These are phyloP conservation scores for Leishmania guyanensis DNA, from an alignment of 208 protist species.

Conservation along the genomic window DNA sequence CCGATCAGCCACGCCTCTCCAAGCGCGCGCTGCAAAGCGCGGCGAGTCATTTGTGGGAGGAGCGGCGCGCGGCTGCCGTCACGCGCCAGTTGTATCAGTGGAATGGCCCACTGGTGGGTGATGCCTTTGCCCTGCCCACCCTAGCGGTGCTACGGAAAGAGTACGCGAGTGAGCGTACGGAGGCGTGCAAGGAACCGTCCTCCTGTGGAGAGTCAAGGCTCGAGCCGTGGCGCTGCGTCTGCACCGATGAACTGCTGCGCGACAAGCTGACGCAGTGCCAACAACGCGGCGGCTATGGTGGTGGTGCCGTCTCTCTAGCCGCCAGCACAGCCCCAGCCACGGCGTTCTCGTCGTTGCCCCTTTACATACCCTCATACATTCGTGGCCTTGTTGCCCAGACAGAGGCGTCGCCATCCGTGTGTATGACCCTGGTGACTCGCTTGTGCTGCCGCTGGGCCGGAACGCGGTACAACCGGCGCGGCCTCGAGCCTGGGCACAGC, in stretches of 20 bases:
- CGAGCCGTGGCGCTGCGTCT: slow-evolving; percentile 24
- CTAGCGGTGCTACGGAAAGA: slow-evolving; percentile 11
- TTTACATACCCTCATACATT: slow-evolving; percentile 67
- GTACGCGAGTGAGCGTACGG: neutral
- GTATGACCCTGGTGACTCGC: slow-evolving; percentile 58
- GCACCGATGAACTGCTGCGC: slow-evolving; percentile 27
- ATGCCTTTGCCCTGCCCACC: slow-evolving; percentile 24
- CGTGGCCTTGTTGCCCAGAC: slow-evolving; percentile 47
- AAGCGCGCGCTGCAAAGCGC: neutral
- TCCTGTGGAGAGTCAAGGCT: neutral
- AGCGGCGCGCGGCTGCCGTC: slow-evolving; percentile 10
- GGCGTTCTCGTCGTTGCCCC: slow-evolving; percentile 20
- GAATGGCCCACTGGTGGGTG: slow-evolving; percentile 29
- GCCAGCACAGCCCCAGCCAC: neutral
- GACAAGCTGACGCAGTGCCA: slow-evolving; percentile 8
- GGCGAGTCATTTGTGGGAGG: neutral
- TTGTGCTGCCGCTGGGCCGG: slow-evolving; percentile 76
- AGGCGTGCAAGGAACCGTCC: neutral
- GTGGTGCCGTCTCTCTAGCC: neutral
- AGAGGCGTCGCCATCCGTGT: slow-evolving; percentile 15
- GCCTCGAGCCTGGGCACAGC: slow-evolving; percentile 59
- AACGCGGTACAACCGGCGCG: slow-evolving; percentile 87
- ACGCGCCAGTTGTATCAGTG: slow-evolving; percentile 36
- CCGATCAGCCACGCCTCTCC: neutral
- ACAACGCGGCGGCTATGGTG: neutral